A percentile compares a stretch with the other conserved stretches of the same genome.
These are phyloP conservation scores for Aureobasidium melanogenum DNA, from an alignment of 2,329 filamentous ascomycete species.

Conservation along the genomic window DNA sequence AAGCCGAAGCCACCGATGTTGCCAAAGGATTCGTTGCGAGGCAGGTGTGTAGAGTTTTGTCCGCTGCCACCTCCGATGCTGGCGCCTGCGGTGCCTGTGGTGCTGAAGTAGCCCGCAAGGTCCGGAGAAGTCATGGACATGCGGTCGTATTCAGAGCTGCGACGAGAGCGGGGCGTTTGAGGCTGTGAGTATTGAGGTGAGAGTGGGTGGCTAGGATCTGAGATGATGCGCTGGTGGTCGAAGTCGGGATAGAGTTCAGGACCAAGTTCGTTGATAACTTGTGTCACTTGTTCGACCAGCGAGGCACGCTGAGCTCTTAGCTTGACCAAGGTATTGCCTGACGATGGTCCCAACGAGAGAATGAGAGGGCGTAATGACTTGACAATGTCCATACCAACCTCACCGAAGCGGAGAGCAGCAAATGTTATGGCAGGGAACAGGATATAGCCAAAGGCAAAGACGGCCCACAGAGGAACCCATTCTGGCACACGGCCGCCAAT, in stretches of 20 bases:
- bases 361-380: conserved; percentile 87
- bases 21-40: conserved; percentile 87
- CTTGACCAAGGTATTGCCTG: conserved; percentile 72
- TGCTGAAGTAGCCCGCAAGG: conserved; percentile 12
- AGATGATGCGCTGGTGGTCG: conserved; percentile 62
- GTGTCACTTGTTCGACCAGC: conserved; percentile 73
- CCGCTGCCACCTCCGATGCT: conserved; percentile 30
- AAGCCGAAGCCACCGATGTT: conserved; percentile 82
- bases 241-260: conserved; percentile 98
- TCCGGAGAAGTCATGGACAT: conserved; percentile 15
- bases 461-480: conserved; percentile 69
- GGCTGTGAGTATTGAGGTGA: conserved; percentile 21
- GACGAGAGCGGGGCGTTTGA: conserved; percentile 18
- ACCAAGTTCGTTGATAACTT: conserved; percentile 88
- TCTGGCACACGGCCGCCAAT: conserved; percentile 73
- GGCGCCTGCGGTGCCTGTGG: conserved; percentile 17
- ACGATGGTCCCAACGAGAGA: conserved; percentile 74
- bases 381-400: conserved; percentile 97
- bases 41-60: conserved; percentile 46
- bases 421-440: conserved; percentile 86
- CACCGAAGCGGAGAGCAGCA: conserved; percentile 85
- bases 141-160: conserved; percentile 12
- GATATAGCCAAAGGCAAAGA: conserved; percentile 66
- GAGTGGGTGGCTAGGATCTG: conserved; percentile 37
- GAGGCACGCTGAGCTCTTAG: conserved; percentile 64